These are phyloP conservation scores for Cystofilobasidium ferigula DNA, from an alignment of 768 basidiomycete genomes.

Conservation along the genomic window DNA sequence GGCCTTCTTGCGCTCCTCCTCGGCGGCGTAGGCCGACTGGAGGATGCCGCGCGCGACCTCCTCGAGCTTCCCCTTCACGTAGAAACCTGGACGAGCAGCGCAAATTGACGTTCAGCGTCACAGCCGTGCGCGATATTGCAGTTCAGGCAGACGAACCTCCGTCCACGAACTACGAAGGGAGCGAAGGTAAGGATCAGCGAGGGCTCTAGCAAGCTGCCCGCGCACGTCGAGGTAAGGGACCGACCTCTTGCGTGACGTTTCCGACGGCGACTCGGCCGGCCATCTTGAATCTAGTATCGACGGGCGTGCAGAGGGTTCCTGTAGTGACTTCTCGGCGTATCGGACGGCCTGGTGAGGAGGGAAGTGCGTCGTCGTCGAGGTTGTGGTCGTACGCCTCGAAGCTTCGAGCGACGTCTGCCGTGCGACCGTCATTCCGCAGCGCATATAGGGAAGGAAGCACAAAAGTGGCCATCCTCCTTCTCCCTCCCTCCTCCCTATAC, in stretches of 20 bases:
- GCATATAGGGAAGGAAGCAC: too few relatives aligned
- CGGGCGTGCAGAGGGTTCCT: too few relatives aligned
- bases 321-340: too few relatives aligned
- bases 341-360: too few relatives aligned
- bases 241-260: not conserved
- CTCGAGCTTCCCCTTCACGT: not conserved
- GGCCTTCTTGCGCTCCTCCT: not conserved
- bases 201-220: not conserved
- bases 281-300: not conserved
- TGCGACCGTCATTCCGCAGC: not conserved
- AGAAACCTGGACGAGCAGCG: not conserved
- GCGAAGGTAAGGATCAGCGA: not conserved
- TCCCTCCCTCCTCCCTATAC: too few relatives aligned
- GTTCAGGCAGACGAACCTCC: not conserved
- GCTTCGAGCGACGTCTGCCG: too few relatives aligned
- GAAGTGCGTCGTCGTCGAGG: too few relatives aligned
- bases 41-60: conserved; percentile 1
- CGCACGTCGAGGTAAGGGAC: not conserved
- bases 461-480: not conserved
- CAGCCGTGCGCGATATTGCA: too few relatives aligned
- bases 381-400: too few relatives aligned
- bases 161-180: not conserved
- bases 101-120: too few relatives aligned
- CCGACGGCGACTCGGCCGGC: not conserved
- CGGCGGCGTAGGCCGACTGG: not conserved